These are phyloP conservation scores for Aspergillus piperis DNA, from an alignment of 2,329 filamentous ascomycete genomes.

Conservation along the genomic window DNA sequence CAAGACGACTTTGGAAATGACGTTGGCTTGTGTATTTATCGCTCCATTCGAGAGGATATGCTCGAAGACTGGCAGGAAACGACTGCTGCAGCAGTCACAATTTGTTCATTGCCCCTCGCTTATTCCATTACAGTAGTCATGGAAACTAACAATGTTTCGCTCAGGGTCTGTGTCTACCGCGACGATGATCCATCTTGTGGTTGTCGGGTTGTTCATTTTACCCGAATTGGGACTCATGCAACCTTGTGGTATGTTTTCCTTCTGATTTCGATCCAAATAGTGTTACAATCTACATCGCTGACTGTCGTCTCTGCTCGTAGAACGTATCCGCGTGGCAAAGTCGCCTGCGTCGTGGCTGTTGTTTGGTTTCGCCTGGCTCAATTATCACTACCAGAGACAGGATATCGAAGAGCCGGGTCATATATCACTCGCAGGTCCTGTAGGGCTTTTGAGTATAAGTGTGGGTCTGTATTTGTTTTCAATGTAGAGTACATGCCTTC, in stretches of 20 bases:
- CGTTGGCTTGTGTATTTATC: constrained; percentile 5
- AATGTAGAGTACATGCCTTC: too few relatives aligned
- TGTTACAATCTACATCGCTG: not conserved
- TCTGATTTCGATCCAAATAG: too few relatives aligned
- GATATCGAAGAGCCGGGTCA: not conserved
- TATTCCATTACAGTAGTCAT: too few relatives aligned
- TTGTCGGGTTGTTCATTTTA: not conserved
- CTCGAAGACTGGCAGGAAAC: not conserved
- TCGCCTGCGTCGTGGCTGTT: not conserved
- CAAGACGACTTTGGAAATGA: constrained; percentile 5
- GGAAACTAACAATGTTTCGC: not conserved
- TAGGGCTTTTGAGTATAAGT: not conserved
- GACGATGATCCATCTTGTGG: not conserved
- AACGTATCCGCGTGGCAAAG: not conserved
- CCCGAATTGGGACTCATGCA: not conserved
- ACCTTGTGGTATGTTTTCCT: not conserved
- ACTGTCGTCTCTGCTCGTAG: not conserved
- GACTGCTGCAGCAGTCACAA: not conserved
- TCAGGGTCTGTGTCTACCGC: not conserved
- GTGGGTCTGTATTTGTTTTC: not conserved
- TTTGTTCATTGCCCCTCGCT: not conserved
- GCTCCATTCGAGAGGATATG: not conserved
- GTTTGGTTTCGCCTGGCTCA: not conserved
- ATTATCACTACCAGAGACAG: not conserved
- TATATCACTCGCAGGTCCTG: not conserved